Evolutionary conservation across 495 filamentous ascomycete species (phyloP).

Genomic region (Penicillium alfredii): DNA sequence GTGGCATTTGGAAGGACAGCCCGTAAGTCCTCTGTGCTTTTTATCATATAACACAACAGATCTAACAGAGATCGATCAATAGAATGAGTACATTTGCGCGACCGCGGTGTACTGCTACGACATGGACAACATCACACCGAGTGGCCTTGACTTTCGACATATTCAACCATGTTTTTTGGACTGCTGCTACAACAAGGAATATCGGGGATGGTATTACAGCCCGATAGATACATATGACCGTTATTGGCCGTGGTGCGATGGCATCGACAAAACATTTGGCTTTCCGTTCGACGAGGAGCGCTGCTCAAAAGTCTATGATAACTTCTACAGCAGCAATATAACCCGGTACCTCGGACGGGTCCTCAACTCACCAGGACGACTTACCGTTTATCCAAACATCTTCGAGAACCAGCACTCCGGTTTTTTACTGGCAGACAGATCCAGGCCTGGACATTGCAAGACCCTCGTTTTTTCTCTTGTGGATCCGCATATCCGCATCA

Average conservation of each 20-base stretch:
- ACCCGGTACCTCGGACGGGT: slow-evolving; percentile 37
- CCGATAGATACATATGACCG: no score
- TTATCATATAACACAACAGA: background rate
- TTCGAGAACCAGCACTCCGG: slow-evolving; percentile 48
- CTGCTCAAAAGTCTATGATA: slow-evolving; percentile 5
- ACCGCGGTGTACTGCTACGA: slow-evolving; percentile 60
- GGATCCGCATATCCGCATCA: slow-evolving; percentile 45
- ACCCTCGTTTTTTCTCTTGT: slow-evolving; percentile 55
- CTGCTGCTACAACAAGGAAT: no score
- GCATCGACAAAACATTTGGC: no score
- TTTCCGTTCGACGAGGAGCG: slow-evolving; percentile 26
- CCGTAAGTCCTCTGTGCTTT: slow-evolving; percentile 20
- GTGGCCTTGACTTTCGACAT: slow-evolving; percentile 48
- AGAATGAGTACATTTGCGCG: slow-evolving; percentile 53
- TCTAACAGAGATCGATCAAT: background rate
- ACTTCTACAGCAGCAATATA: slow-evolving; percentile 3
- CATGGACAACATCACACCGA: slow-evolving; percentile 53
- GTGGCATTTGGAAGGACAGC: slow-evolving; percentile 52
- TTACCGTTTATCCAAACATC: slow-evolving; percentile 30
- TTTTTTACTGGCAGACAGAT: slow-evolving; percentile 43
- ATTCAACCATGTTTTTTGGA: no score
- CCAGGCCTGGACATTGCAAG: slow-evolving; percentile 49
- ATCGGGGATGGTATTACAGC: no score
- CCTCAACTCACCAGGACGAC: slow-evolving; percentile 21
- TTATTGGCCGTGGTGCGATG: no score